Evolutionary conservation across 106 monocot genomes (phyloP).

Genomic region (Hemerocallis citrina): DNA sequence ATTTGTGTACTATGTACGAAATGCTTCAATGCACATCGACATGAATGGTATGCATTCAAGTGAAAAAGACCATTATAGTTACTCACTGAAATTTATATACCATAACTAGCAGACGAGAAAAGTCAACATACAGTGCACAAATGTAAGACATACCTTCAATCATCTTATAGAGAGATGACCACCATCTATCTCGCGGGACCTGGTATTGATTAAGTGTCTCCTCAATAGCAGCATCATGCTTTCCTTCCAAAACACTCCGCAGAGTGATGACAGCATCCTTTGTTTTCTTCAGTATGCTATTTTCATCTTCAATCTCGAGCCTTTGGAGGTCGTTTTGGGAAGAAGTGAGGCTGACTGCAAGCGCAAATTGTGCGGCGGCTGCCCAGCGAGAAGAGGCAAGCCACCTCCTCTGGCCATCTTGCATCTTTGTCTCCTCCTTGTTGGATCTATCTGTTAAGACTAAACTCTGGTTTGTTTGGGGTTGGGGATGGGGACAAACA

Average conservation of each 20-base stretch:
- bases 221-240: slow-evolving; percentile 60
- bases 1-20: neutral
- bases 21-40: neutral
- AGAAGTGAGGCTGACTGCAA: slow-evolving; percentile 66
- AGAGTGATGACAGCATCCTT: slow-evolving; percentile 94
- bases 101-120: neutral
- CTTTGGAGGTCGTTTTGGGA: slow-evolving; percentile 66
- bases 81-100: neutral
- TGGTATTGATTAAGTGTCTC: slow-evolving; percentile 57
- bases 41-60: neutral
- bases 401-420: slow-evolving; percentile 54
- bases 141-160: slow-evolving; percentile 64
- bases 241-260: slow-evolving; percentile 83
- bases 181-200: slow-evolving; percentile 77
- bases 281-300: slow-evolving; percentile 71
- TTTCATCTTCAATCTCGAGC: slow-evolving; percentile 53
- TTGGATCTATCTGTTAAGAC: slow-evolving; percentile 35
- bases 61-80: neutral
- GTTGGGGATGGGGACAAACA: neutral
- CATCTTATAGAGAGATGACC: slow-evolving; percentile 94
- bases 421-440: slow-evolving; percentile 35
- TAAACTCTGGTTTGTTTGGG: slow-evolving; percentile 34
- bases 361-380: slow-evolving; percentile 86
- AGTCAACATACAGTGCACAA: neutral
- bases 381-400: slow-evolving; percentile 87